Percentiles rank a stretch among this genome's conserved stretches.
These are phyloP conservation scores for Polymyxa betae DNA, from an alignment of 208 protist species.

Conservation along the genomic window DNA sequence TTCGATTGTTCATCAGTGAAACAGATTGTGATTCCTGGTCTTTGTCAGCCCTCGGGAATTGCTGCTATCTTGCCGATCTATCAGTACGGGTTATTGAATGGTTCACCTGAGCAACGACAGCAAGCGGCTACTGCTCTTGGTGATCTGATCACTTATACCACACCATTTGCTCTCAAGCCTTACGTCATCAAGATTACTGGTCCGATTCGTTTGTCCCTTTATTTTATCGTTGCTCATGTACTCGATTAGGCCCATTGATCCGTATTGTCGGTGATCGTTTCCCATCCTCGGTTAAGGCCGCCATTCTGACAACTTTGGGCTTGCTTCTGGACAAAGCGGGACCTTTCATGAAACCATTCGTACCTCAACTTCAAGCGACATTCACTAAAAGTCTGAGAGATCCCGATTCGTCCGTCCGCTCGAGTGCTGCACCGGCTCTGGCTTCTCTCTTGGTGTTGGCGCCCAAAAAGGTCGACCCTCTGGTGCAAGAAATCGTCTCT, in stretches of 20 bases:
- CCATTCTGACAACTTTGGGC: slow-evolving; percentile 74
- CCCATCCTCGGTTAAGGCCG: slow-evolving; percentile 77
- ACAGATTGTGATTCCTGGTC: slow-evolving; percentile 71
- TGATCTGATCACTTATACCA: slow-evolving; percentile 71
- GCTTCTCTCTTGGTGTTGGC: slow-evolving; percentile 69
- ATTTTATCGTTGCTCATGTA: too few relatives aligned
- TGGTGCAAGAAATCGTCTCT: slow-evolving; percentile 70
- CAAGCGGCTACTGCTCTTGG: slow-evolving; percentile 69
- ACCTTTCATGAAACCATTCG: slow-evolving; percentile 78
- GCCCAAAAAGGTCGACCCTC: slow-evolving; percentile 68
- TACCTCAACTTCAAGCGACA: slow-evolving; percentile 81
- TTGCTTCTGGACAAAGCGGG: slow-evolving; percentile 73
- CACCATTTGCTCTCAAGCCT: slow-evolving; percentile 69
- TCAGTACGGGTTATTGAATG: slow-evolving; percentile 76
- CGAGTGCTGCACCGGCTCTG: slow-evolving; percentile 43
- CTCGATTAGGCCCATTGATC: too few relatives aligned
- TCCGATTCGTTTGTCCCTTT: too few relatives aligned
- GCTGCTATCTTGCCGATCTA: slow-evolving; percentile 74
- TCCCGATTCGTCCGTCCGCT: slow-evolving; percentile 49
- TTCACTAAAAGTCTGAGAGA: slow-evolving; percentile 75
- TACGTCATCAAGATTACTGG: slow-evolving; percentile 79
- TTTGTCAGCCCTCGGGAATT: slow-evolving; percentile 74
- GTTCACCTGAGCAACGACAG: slow-evolving; percentile 71
- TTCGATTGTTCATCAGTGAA: too few relatives aligned
- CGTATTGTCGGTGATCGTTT: slow-evolving; percentile 82